Conservation (phyloP, 73 alveolate species). For the Tetrahymena elliotti region DNA sequence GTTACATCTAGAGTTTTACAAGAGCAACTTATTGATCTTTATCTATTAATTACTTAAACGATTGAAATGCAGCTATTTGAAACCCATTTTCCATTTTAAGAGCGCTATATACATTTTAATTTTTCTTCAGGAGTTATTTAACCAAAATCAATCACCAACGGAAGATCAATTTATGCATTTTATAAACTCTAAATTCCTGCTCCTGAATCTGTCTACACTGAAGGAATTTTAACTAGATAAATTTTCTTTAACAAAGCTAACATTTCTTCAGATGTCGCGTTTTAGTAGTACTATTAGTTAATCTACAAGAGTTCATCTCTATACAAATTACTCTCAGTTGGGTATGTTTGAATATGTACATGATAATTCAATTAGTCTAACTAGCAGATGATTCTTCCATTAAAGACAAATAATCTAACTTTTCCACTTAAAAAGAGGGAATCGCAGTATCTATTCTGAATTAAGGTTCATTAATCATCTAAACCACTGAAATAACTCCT, state of each 20-base stretch:
- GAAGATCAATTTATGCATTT: not conserved
- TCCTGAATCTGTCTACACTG: not conserved
- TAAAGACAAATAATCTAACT: not conserved
- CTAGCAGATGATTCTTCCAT: not conserved
- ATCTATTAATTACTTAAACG: not conserved
- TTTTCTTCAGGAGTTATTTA: not conserved
- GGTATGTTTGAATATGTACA: not conserved
- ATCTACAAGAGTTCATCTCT: not conserved
- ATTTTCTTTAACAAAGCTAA: not conserved
- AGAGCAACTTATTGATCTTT: not conserved
- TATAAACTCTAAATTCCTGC: not conserved
- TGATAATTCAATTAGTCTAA: not conserved
- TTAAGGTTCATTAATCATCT: not conserved
- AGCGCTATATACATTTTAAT: not conserved
- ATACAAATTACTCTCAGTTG: not conserved
- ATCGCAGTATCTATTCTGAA: not conserved
- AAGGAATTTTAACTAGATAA: not conserved
- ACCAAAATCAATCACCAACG: not conserved
- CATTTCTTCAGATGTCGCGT: not conserved
- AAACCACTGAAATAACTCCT: not conserved
- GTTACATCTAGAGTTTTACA: not conserved
- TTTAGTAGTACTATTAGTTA: not conserved
- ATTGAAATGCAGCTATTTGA: not conserved
- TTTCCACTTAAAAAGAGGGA: not conserved
- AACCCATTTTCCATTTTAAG: not conserved